Evolutionary conservation across 2,329 filamentous ascomycete species (phyloP), one percentile per base, ranked within the genome.

Genomic region (Ophidiomyces ophidiicola): DNA sequence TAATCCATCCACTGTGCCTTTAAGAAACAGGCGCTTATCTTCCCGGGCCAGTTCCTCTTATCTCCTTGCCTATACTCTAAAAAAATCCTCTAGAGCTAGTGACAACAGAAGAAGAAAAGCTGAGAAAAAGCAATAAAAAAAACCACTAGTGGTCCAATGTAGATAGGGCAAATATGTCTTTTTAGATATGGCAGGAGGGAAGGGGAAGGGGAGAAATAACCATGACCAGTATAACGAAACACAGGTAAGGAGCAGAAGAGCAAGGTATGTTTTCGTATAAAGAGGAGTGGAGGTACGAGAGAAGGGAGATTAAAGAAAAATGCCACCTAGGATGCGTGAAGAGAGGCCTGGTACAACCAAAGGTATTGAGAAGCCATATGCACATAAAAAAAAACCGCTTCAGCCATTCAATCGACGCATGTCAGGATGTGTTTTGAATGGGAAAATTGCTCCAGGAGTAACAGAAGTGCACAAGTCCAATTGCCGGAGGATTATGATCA

Each of bases 11-110:
- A 37, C 35, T 28, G 32, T 47, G 45, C 45, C 45, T 47, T 44
- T 36, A 46, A 41, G 43, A 47, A 47, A 47, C 45, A 47, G 45
- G 45, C 45, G 45, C 45, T 39, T 42, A 42, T 34, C 39, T 35
- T 44, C 20, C 35, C 30, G 29, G n/a, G n/a, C 24, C 32, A 21
- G n/a, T n/a, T 25, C 23, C 20, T 17, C 31, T 35, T 37, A 14
- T 38, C 30, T 32, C 36, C 23, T 38, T 31, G 17, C 32, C 19
- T 14, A 3, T 25, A 10, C 18, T 23, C 12, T 7, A 11, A 18
- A 18, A 12, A 24, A 21, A 12, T 15, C 20, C 14, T n/a, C 19
- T 30, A 3, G 32, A 25, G 23, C 15, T 19, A 30, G 14, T 11
- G 17, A 39, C 14, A 33, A 34, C 20, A 25, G 14, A 32, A 5